Percentiles rank a stretch among this genome's conserved stretches.
These are phyloP conservation scores for Athelia psychrophila DNA, from an alignment of 1,284 basidiomycete species.

Conservation along the genomic window DNA sequence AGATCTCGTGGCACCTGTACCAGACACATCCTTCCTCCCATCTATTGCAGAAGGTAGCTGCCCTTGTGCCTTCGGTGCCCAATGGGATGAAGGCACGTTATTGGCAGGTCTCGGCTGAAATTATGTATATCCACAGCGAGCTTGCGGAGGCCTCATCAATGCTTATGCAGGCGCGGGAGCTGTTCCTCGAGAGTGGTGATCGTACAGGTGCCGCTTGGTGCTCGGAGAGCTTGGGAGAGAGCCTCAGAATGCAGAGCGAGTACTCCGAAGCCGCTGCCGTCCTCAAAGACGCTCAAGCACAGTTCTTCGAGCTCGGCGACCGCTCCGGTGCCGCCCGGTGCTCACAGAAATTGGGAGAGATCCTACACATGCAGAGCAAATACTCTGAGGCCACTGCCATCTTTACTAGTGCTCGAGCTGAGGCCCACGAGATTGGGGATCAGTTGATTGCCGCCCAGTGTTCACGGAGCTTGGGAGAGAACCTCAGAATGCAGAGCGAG, in stretches of 20 bases:
- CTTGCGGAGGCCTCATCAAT: neutral
- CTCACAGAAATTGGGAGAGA: neutral
- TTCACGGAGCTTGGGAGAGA: neutral
- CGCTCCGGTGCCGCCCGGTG: neutral
- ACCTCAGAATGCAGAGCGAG: neutral
- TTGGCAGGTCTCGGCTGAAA: neutral
- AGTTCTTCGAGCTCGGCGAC: neutral
- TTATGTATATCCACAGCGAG: neutral
- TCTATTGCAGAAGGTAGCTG: neutral
- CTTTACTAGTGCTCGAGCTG: neutral
- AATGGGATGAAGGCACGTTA: neutral
- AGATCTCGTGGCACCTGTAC: neutral
- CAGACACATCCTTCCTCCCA: neutral
- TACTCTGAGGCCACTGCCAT: neutral
- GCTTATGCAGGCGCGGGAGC: neutral
- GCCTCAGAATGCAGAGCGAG: neutral
- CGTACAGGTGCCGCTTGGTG: neutral
- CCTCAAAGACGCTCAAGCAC: neutral
- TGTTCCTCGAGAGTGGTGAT: neutral
- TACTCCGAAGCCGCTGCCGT: neutral
- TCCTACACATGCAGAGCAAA: neutral
- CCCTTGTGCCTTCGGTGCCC: neutral
- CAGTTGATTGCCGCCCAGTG: neutral
- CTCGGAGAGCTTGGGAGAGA: neutral
- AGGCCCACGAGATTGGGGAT: neutral